Evolutionary conservation across 129 eudicot species (phyloP).

Genomic region (Flaveria ramosissima): DNA sequence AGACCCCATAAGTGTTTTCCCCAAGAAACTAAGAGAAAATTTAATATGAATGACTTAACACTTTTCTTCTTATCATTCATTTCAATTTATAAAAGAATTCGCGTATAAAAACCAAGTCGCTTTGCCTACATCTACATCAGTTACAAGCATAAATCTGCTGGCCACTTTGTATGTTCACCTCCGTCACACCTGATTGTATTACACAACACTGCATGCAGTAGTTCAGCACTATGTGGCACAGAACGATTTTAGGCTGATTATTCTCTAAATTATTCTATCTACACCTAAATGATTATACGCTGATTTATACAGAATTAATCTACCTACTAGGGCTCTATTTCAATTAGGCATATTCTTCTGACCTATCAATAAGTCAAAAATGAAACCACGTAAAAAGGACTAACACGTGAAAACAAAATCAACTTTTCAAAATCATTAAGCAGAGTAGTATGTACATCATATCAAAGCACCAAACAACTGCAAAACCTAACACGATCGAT

Average conservation of each 20-base stretch:
- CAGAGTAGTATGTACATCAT: neutral
- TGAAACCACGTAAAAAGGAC: neutral
- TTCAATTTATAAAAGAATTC: no score
- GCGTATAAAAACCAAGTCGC: no score
- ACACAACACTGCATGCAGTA: neutral
- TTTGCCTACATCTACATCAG: no score
- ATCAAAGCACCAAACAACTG: neutral
- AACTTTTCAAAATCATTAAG: neutral
- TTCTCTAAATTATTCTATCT: neutral
- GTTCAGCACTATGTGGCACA: neutral
- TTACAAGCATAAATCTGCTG: no score
- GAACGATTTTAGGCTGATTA: neutral
- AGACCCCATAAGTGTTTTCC: neutral
- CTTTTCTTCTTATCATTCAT: no score
- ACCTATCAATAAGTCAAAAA: neutral
- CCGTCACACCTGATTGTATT: no score
- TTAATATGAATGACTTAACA: no score
- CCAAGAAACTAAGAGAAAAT: neutral
- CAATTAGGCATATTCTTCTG: neutral
- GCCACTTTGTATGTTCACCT: no score
- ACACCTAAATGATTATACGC: neutral
- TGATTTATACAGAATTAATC: neutral
- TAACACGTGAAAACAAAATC: neutral
- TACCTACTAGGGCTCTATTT: neutral
- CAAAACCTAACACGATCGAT: constrained; percentile 1